Base-by-base conservation (phyloP, 306 rosid genomes). In the Quillaja saponaria region DNA sequence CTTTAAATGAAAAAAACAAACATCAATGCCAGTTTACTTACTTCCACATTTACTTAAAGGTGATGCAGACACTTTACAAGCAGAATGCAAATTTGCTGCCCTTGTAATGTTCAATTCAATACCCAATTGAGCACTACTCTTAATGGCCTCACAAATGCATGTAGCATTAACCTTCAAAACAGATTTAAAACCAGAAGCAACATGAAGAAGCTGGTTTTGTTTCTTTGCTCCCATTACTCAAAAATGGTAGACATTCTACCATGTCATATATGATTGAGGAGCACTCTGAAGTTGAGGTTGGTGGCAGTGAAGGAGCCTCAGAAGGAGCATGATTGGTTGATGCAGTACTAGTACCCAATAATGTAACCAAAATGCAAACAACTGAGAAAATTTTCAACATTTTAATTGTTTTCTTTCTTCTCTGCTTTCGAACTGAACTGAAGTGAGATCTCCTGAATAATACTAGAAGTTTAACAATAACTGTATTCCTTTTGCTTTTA, bases 191-290 rank as follows among this genome's bases (percentile, higher is more conserved):
- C 72, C 67, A 8, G 61, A n/a, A 15, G 18, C 77, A 72, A 45
- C 77, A 72, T 0, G 71, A 49, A 33, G 8, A 34, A 0, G 33
- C 67, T 2, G 56, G 67, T 20, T 17, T 50, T 21, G 16, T 49
- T 49, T 13, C 1, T 1, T 17, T 39, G 13, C 49, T 16, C 6
- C 45, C 72, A 18, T 58, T 49, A 7, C 16, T 64, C 34, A 72
- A 0, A 34, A 16, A 72, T n/a, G 67, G 31, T 12, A 72, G 7
- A 54, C 82, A 77, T 16, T 57, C 68, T 5, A 52, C 31, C 55
- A 72, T 44, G 0, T 42, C 37, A 33, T 13, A 50, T 37, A 65
- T 14, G 10, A 45, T 2, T 6, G 15, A 13, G 1, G n/a, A 10
- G 42, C 77, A 78, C 40, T 48, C 42, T 5, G 5, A 14, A n/a